Percentiles rank a stretch among this genome's conserved stretches.
Conservation (phyloP, 139 green algal species). For the Zygnema circumcarinatum region DNA sequence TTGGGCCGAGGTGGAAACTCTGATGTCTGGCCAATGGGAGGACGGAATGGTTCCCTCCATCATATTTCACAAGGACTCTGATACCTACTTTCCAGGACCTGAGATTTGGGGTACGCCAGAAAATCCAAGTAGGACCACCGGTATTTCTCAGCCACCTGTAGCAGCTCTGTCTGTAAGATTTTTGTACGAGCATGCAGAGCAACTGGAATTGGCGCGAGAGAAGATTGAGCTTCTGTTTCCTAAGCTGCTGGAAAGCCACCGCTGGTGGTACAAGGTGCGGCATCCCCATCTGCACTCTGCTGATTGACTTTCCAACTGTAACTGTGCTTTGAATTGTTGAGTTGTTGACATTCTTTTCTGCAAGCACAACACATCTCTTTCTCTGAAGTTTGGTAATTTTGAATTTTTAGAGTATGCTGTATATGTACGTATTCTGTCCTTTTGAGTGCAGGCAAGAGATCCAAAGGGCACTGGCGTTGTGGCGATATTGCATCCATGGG, state of each 20-base stretch:
- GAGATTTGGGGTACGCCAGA: constrained; percentile 55
- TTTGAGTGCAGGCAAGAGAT: constrained; percentile 50
- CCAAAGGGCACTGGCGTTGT: constrained; percentile 25
- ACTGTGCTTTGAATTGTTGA: constrained; percentile 1
- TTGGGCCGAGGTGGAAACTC: constrained; percentile 41
- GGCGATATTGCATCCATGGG: constrained; percentile 54
- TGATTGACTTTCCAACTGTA: not conserved
- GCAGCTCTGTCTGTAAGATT: constrained; percentile 48
- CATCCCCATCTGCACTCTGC: not conserved
- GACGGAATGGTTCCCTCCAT: constrained; percentile 57
- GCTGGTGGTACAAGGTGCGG: constrained; percentile 57
- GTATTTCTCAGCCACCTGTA: constrained; percentile 52
- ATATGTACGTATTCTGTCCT: no score
- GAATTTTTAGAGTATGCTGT: no score
- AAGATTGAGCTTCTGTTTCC: constrained; percentile 49
- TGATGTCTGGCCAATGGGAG: constrained; percentile 51
- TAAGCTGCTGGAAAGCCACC: constrained; percentile 51
- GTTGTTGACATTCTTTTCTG: no score
- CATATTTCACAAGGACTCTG: constrained; percentile 37
- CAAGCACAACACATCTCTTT: no score
- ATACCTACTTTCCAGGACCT: constrained; percentile 54
- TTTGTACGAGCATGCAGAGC: constrained; percentile 50
- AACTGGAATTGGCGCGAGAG: constrained; percentile 8
- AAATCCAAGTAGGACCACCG: constrained; percentile 37
- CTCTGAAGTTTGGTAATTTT: no score